Conservation (phyloP, 2,329 filamentous ascomycete species). For the Colletotrichum navitas region DNA sequence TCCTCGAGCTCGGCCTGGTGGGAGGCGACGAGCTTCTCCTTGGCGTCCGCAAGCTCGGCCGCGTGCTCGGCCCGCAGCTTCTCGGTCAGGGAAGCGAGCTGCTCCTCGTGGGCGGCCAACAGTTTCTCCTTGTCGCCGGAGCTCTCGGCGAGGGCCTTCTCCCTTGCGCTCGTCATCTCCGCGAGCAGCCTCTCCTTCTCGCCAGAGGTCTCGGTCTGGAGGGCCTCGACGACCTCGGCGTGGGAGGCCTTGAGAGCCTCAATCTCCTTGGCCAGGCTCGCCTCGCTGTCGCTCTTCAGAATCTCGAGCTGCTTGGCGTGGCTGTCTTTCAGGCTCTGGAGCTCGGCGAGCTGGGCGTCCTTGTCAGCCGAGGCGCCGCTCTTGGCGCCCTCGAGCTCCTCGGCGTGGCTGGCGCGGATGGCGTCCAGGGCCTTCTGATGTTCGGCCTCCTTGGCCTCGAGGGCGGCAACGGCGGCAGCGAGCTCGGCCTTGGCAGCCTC, state of each 20-base stretch:
- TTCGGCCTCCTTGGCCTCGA: constrained; percentile 65
- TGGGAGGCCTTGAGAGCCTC: constrained; percentile 60
- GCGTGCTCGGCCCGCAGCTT: constrained; percentile 49
- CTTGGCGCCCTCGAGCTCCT: constrained; percentile 70
- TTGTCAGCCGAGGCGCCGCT: constrained; percentile 63
- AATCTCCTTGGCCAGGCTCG: constrained; percentile 56
- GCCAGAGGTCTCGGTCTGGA: constrained; percentile 57
- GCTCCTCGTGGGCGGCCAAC: constrained; percentile 49
- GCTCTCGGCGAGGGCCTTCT: constrained; percentile 57
- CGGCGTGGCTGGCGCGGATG: constrained; percentile 68
- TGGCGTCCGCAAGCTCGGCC: constrained; percentile 48
- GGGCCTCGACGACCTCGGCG: constrained; percentile 55
- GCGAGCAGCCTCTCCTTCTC: constrained; percentile 54
- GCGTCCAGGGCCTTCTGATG: constrained; percentile 68
- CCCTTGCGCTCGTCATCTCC: constrained; percentile 54
- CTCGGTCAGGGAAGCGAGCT: constrained; percentile 50
- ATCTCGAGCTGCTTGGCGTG: constrained; percentile 65
- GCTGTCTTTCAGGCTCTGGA: constrained; percentile 66
- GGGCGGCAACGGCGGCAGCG: constrained; percentile 57
- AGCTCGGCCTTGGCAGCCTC: constrained; percentile 59
- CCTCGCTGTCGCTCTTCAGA: constrained; percentile 58
- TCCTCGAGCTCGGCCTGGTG: constrained; percentile 58
- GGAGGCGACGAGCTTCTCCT: constrained; percentile 56
- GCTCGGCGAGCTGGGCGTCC: constrained; percentile 61
- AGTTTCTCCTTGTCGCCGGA: constrained; percentile 55